Conservation (phyloP, 2,329 filamentous ascomycete genomes). For the Neonectria sp. region DNA sequence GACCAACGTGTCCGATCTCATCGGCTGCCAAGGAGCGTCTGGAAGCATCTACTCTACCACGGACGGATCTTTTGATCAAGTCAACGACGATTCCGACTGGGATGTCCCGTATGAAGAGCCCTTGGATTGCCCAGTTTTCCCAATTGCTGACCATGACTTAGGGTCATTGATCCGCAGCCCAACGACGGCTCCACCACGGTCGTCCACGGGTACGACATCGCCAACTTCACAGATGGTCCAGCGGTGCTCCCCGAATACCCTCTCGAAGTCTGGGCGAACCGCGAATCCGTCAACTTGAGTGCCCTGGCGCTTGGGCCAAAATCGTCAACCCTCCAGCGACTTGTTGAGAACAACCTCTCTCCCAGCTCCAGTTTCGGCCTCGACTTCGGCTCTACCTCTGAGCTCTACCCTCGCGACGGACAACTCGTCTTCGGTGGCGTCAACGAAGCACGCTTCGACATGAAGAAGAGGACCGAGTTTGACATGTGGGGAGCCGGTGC, state of each 20-base stretch:
- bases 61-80: slow-evolving; percentile 6
- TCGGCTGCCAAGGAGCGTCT: slow-evolving; percentile 28
- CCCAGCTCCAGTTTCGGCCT: slow-evolving; percentile 16
- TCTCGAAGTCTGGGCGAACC: slow-evolving; percentile 26
- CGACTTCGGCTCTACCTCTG: slow-evolving; percentile 27
- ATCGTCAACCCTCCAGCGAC: slow-evolving; percentile 19
- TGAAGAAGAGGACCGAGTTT: slow-evolving; percentile 20
- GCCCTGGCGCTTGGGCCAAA: slow-evolving; percentile 21
- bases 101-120: slow-evolving; percentile 15
- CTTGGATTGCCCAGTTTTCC: too few species aligned
- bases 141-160: slow-evolving; percentile 3
- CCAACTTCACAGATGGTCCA: slow-evolving; percentile 23
- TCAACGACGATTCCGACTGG: slow-evolving; percentile 25
- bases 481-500: slow-evolving; percentile 28
- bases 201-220: slow-evolving; percentile 22
- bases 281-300: slow-evolving; percentile 23
- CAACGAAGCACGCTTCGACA: slow-evolving; percentile 23
- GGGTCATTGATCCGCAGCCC: slow-evolving; percentile 13
- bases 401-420: slow-evolving; percentile 21
- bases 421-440: slow-evolving; percentile 22
- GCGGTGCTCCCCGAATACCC: slow-evolving; percentile 18
- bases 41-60: slow-evolving; percentile 27
- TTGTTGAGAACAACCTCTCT: slow-evolving; percentile 13
- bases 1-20: slow-evolving; percentile 15
- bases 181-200: slow-evolving; percentile 24